A percentile compares a stretch with the other conserved stretches of the same genome.
phyloP scores from a whole-genome alignment of 768 basidiomycete genomes.

The Auricularia cornea region DNA sequence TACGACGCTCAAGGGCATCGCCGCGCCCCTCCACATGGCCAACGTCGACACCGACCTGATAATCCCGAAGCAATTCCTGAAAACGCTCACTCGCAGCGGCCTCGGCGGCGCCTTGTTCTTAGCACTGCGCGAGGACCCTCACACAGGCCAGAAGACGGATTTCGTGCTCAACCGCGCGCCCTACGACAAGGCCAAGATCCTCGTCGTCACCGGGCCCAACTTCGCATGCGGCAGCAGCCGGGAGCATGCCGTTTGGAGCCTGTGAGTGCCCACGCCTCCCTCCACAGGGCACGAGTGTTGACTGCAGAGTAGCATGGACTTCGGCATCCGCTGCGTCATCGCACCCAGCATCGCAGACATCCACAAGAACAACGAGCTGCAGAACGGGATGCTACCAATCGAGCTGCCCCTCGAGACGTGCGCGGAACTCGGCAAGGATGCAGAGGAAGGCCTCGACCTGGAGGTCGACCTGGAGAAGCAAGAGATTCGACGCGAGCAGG shows the following conservation, averaged over 20 bases:
- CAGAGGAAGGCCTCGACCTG: conserved; percentile 62
- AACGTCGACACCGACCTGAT: conserved; percentile 93
- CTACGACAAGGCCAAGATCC: conserved; percentile 65
- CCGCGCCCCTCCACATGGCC: conserved; percentile 68
- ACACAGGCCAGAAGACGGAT: conserved; percentile 72
- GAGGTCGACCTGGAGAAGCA: conserved; percentile 80
- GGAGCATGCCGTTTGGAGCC: conserved; percentile 85
- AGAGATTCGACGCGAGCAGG: conserved; percentile 52
- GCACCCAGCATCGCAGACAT: conserved; percentile 89
- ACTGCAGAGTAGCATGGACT: conserved; percentile 53
- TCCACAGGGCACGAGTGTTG: neutral
- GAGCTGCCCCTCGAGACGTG: conserved; percentile 63
- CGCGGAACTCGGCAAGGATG: conserved; percentile 64
- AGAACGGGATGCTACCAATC: conserved; percentile 87
- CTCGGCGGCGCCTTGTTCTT: conserved; percentile 80
- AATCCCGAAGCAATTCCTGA: conserved; percentile 90
- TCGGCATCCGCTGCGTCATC: conserved; percentile 81
- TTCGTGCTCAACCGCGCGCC: conserved; percentile 79
- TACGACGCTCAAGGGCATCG: conserved; percentile 60
- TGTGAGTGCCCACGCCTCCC: conserved; percentile 43
- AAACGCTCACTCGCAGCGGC: conserved; percentile 84
- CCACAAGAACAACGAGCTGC: conserved; percentile 83
- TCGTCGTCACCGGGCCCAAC: conserved; percentile 80
- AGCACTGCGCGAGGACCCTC: conserved; percentile 64
- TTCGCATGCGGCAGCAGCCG: conserved; percentile 91